Percentiles rank a stretch among this genome's conserved stretches.
These are phyloP conservation scores for Bassia scoparia DNA, from an alignment of 148 eudicot species.

Conservation along the genomic window DNA sequence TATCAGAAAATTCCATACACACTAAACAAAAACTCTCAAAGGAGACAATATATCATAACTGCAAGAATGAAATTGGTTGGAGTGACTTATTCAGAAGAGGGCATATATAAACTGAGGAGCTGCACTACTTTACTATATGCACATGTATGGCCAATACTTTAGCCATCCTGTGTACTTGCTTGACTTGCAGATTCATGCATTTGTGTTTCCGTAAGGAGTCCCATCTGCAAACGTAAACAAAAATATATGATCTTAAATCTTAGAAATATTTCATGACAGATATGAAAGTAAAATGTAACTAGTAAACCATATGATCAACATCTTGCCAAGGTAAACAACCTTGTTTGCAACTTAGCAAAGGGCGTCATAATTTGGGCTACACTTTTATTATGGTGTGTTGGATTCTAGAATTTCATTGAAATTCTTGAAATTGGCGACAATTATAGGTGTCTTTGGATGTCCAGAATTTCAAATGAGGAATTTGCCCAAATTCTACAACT, in stretches of 20 bases:
- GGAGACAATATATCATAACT: background rate
- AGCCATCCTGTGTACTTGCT: conserved; percentile 95
- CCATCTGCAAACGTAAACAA: conserved; percentile 48
- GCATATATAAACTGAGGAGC: background rate
- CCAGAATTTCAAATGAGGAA: too few species aligned
- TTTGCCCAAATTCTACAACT: too few species aligned
- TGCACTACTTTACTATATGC: conserved; percentile 73
- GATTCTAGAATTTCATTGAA: background rate
- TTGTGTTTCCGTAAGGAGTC: conserved; percentile 85
- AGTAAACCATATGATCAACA: background rate
- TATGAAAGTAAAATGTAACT: background rate
- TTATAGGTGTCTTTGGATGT: too few species aligned
- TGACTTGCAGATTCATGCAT: conserved; percentile 94
- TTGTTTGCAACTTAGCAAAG: too few species aligned
- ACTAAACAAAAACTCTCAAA: background rate
- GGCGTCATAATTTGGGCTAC: too few species aligned
- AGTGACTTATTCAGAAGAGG: background rate
- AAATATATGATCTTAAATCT: background rate
- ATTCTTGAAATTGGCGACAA: too few species aligned
- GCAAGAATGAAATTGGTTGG: background rate
- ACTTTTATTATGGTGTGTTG: too few species aligned
- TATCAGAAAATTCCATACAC: background rate
- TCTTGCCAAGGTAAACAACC: too few species aligned
- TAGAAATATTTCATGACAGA: background rate
- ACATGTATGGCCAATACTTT: conserved; percentile 90